Evolutionary conservation across 495 filamentous ascomycete genomes (phyloP), one percentile per base, ranked within the genome.

Genomic region (Xylaria intraflava): DNA sequence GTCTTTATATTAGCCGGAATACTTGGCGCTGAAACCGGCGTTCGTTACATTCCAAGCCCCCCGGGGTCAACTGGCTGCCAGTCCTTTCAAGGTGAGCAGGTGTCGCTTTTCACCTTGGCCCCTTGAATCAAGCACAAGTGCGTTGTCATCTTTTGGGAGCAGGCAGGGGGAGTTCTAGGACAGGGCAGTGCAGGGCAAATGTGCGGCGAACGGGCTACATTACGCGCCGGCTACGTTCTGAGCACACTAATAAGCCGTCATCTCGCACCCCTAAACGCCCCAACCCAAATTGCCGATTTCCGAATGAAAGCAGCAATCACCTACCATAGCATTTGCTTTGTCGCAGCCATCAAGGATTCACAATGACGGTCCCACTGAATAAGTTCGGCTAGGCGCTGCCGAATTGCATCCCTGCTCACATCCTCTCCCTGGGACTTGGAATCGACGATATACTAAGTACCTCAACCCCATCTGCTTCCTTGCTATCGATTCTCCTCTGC

Each of bases 151-250:
- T 33, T 14, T 26, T 42, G 26, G 49, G 48, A n/a, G n/a, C n/a
- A n/a, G n/a, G n/a, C n/a, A n/a, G n/a, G n/a, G n/a, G n/a, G n/a
- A n/a, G n/a, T n/a, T n/a, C n/a, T n/a, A n/a, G n/a, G n/a, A n/a
- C n/a, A n/a, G n/a, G n/a, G n/a, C n/a, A n/a, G n/a, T n/a, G n/a
- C n/a, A n/a, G 49, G 16, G n/a, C 38, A 27, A 16, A 42, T 43
- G 49, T 27, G 27, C 38, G 31, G 49, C 49, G 6, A 23, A 12
- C 49, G 12, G 9, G 38, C 27, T 33, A 31, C 38, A 16, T 43
- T 51, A 51, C 26, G 49, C 49, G 49, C 49, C 49, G 49, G 41
- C 49, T 17, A 51, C n/a, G n/a, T n/a, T n/a, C n/a, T n/a, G n/a
- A n/a, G n/a, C n/a, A n/a, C n/a, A n/a, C n/a, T n/a, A n/a, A n/a